Evolutionary conservation across 345 rosid genomes (phyloP), one percentile per base, ranked within the genome.

Genomic region (Boechera divaricarpa): DNA sequence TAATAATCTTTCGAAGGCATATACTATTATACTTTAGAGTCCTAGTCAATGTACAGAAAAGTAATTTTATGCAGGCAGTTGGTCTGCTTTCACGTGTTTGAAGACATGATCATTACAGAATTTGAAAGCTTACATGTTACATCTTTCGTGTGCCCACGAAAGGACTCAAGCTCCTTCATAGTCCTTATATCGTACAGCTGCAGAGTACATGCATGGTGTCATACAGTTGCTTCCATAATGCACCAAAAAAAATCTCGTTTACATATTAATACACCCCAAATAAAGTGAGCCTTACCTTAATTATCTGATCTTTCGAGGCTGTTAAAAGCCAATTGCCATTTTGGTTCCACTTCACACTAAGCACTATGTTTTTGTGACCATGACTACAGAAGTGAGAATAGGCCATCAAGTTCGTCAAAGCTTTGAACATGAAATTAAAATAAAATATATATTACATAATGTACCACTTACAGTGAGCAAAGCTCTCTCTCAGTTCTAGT

Each of bases 111-210:
- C 51, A 51, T 47, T 12, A 61, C 52, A 68, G 45, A 73, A 69
- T 52, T 59, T 66, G 63, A 73, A 16, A 24, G 33, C 99, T 87
- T 82, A 95, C 99, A 83, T 75, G 96, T 92, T 63, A 95, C 92
- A 80, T 95, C 98, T 84, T 95, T 95, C 28, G 86, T 83, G 73
- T 95, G 97, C 21, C 99, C 97, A 56, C 97, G 98, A 81, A 90
- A 95, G 70, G 99, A 92, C 82, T 95, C 96, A 82, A 95, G 98
- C 85, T 91, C 99, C 87, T 95, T 95, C 99, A 95, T 95, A 58
- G 98, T 94, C 78, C 99, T 87, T 60, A 95, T 88, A 74, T 95
- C 99, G 80, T 92, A 95, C 39, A 95, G 94, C 99, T 95, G 86
- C 73, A 84, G 67, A 54, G 52, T 67, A 59, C 63, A 59, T 39